Evolutionary conservation across 805 yeast species (phyloP), one percentile per base, ranked within the genome.

Genomic region (Sungouiozyma ichnusensis): DNA sequence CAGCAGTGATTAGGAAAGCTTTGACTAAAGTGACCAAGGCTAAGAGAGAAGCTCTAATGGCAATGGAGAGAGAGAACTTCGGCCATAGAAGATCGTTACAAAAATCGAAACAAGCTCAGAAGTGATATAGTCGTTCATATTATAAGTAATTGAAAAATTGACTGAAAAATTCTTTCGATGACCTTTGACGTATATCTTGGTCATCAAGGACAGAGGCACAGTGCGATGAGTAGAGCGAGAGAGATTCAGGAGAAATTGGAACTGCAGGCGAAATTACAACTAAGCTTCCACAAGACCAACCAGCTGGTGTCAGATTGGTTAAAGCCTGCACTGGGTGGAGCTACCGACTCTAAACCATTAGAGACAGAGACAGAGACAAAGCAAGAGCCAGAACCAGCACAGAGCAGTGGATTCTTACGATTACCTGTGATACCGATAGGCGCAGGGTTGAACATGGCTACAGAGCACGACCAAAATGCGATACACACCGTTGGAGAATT

Each of bases 1-100:
- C 82, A 44, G 73, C 72, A 46, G 81, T 90, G 19, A 83, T 88
- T 36, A 78, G 81, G 48, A 73, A 76, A 37, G 77, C 87, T 2
- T 68, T 92, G 48, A 78, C 74, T 42, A 69, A 72, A 37, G 81
- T 83, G 1, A 79, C 88, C 29, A 75, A 73, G 31, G 97, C 97
- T 16, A 86, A 85, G 65, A 74, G 96, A 51, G 95, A 88, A 60
- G 84, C 96, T 2, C 59, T 82, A 42, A 77, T 90, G 84, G 96
- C 85, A 33, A 87, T 92, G 96, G 97, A 90, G 48, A 76, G 75
- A 47, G 96, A 85, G 47, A 74, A 77, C 16, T 90, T 88, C 60
- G 96, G 97, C 11, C 94, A 85, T 53, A 73, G 73, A 50, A 68
- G 48, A 71, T 67, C 52, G 72, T 66, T 35, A 76, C 77, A 49